Evolutionary conservation across 495 filamentous ascomycete genomes (phyloP), one percentile per base, ranked within the genome.

Genomic region (Podospora pseudopauciseta): DNA sequence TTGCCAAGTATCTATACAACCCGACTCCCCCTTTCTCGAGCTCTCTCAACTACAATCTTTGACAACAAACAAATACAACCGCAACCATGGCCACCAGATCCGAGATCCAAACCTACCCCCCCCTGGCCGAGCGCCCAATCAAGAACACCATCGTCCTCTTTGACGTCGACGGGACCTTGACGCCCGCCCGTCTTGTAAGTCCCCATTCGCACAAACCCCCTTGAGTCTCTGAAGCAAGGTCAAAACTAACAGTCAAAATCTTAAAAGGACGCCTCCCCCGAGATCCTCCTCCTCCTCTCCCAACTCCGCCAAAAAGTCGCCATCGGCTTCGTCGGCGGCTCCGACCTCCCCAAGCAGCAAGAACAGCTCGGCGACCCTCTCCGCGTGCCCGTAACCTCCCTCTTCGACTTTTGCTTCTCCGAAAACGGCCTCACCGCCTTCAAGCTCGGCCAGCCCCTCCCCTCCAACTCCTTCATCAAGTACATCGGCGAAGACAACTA

Each of bases 341-440:
- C 90, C 67, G 88, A 99, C 83, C 84, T 97, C 59, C 81, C 81
- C 61, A 98, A 99, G 83, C 95, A 98, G 77, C 92, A 98, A 77
- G 95, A 99, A 77, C 95, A 99, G 79, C 87, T 98, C 28, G 94
- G 92, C 73, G 83, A 84, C 2, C 66, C 80, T 39, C 67, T 71
- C 34, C 39, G 39, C 39, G 83, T 90, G 60, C 78, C 87, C 74
- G 92, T 94, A 7, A 92, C 88, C 5, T 77, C 86, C 55, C 87
- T 97, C 67, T 99, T 98, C 82, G 94, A 98, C 82, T 97, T 92
- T 82, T 94, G 91, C 84, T 98, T 98, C 83, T 80, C 92, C 64
- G 94, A 98, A 82, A 97, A 98, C 81, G 94, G 95, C 2, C 87
- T 99, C 67, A 94, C 90, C 0, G 94, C 94, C n/a, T 95, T 84